These are phyloP conservation scores for Wickerhamomyces sp. DNA, from an alignment of 1,139 yeast genomes.

Conservation along the genomic window DNA sequence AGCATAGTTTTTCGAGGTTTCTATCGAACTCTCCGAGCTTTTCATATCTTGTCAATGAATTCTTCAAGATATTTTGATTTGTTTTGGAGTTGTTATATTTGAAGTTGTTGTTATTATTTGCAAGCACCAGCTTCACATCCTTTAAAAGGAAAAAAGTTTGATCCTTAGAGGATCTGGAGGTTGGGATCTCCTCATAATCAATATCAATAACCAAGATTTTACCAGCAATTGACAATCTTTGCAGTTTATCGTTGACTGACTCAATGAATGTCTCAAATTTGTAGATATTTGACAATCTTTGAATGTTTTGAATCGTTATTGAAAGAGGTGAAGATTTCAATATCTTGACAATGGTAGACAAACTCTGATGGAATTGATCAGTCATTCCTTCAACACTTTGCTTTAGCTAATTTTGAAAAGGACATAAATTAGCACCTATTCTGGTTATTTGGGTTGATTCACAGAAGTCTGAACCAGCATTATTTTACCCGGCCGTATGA, in stretches of 20 bases:
- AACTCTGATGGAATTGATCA: constrained; percentile 19
- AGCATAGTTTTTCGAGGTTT: constrained; percentile 14
- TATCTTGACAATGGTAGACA: constrained; percentile 13
- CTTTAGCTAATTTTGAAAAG: too few relatives aligned
- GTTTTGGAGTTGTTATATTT: constrained; percentile 9
- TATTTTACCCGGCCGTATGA: too few relatives aligned
- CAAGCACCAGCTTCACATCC: constrained; percentile 17
- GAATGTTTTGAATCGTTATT: constrained; percentile 21
- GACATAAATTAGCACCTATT: too few relatives aligned
- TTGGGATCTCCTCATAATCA: constrained; percentile 14
- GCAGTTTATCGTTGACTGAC: constrained; percentile 7
- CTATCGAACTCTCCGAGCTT: constrained; percentile 16
- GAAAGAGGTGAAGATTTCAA: constrained; percentile 19
- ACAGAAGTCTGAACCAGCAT: too few relatives aligned
- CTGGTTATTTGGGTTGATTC: too few relatives aligned
- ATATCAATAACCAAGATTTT: constrained; percentile 24
- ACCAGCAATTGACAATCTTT: constrained; percentile 23
- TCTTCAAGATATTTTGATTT: constrained; percentile 12
- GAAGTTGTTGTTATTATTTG: constrained; percentile 21
- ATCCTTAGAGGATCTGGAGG: constrained; percentile 3
- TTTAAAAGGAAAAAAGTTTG: constrained; percentile 11
- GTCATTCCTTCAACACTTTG: constrained; percentile 5
- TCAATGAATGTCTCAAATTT: constrained; percentile 23
- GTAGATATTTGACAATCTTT: constrained; percentile 21
- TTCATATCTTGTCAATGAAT: constrained; percentile 9